Percentiles rank a stretch among this genome's conserved stretches.
Conservation (phyloP, 495 filamentous ascomycete species). For the Neurospora discreta region DNA sequence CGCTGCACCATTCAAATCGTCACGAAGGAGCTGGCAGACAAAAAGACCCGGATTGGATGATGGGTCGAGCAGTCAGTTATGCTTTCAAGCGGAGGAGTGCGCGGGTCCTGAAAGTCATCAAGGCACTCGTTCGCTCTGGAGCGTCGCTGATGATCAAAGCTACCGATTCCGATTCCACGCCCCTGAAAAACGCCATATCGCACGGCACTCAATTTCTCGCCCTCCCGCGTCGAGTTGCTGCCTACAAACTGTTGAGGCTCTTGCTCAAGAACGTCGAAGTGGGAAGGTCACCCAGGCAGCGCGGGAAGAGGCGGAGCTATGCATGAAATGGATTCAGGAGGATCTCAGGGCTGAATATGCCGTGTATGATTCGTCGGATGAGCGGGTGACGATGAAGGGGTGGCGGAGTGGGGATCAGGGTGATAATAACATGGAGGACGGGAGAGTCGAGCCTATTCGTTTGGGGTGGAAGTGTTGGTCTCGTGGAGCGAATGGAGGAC, state of each 20-base stretch:
- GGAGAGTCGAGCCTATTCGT: not conserved
- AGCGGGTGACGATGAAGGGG: not conserved
- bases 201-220: not conserved
- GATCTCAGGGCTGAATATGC: not conserved
- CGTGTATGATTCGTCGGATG: not conserved
- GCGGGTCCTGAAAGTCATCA: not conserved
- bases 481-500: not conserved
- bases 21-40: not conserved
- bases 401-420: too few relatives aligned
- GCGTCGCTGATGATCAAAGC: not conserved
- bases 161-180: not conserved
- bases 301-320: not conserved
- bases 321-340: not conserved
- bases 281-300: not conserved
- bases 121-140: not conserved
- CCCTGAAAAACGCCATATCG: not conserved
- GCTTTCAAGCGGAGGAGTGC: too few relatives aligned
- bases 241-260: not conserved
- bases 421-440: too few relatives aligned
- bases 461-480: not conserved
- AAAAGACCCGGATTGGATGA: not conserved
- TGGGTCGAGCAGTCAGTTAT: not conserved
- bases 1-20: not conserved
- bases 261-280: not conserved
- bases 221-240: not conserved